phyloP scores from a whole-genome alignment of 495 filamentous ascomycete genomes.

The Aspergillus homomorphus region DNA sequence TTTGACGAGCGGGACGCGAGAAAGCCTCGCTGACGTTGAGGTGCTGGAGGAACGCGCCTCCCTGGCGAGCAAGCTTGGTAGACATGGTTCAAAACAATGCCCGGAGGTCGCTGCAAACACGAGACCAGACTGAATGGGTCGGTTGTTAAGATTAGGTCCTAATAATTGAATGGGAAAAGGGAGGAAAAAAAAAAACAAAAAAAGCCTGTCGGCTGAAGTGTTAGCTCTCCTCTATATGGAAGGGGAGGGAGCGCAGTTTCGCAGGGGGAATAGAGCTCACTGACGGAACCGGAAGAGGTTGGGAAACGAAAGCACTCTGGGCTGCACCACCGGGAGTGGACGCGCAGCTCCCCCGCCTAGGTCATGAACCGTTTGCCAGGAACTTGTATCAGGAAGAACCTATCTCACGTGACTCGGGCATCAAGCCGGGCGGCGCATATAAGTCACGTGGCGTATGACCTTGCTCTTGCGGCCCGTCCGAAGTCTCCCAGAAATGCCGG shows the following conservation, averaged over 20 bases:
- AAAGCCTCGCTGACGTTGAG: conserved; percentile 27
- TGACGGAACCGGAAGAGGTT: conserved; percentile 31
- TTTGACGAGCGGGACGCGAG: conserved; percentile 27
- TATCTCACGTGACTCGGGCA: conserved; percentile 13
- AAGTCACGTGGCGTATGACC: conserved; percentile 4
- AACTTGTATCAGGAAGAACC: conserved; percentile 16
- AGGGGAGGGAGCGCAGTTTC: background rate
- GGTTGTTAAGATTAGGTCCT: background rate
- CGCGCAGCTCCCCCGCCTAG: no score
- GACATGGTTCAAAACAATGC: conserved; percentile 24
- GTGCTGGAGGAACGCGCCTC: conserved; percentile 27
- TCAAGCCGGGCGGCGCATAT: background rate
- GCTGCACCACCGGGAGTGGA: background rate
- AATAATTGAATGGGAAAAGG: background rate
- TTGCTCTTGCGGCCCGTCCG: background rate
- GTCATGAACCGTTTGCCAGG: no score
- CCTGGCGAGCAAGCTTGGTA: conserved; percentile 30
- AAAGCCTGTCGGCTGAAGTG: background rate
- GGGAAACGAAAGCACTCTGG: conserved; percentile 1
- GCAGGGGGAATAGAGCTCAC: conserved; percentile 18
- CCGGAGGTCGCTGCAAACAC: background rate
- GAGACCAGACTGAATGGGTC: background rate
- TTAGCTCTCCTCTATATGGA: background rate
- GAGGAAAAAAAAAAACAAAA: conserved; percentile 9
- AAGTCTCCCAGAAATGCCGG: background rate